Conservation (phyloP, 2,329 filamentous ascomycete genomes). For the Xylariaceae sp. region DNA sequence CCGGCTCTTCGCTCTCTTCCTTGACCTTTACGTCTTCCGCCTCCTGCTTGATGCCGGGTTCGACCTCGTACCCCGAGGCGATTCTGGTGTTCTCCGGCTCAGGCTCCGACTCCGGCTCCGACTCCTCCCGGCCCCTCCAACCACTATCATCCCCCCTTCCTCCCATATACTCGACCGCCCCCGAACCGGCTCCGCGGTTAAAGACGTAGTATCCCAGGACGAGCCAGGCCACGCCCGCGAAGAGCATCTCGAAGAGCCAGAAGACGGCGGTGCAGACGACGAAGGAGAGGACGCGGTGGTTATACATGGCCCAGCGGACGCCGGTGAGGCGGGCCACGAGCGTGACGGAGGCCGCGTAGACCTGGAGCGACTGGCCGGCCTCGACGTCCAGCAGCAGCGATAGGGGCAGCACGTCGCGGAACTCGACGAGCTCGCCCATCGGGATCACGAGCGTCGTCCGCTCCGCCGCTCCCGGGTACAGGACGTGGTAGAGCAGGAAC, state of each 20-base stretch:
- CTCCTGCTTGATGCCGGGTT: conserved; percentile 14
- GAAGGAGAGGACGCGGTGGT: conserved; percentile 73
- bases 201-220: conserved; percentile 47
- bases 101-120: no score
- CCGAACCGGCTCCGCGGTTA: conserved; percentile 15
- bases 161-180: no score
- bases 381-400: conserved; percentile 66
- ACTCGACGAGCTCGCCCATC: conserved; percentile 75
- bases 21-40: conserved; percentile 25
- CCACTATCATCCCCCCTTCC: background rate
- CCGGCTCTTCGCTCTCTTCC: conserved; percentile 26
- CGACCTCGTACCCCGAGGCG: background rate
- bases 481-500: conserved; percentile 69
- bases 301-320: conserved; percentile 83
- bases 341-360: conserved; percentile 70
- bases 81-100: conserved; percentile 1
- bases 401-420: conserved; percentile 53
- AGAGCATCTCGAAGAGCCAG: conserved; percentile 74
- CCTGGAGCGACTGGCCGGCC: conserved; percentile 69
- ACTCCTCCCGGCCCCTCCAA: background rate
- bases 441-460: conserved; percentile 64
- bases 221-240: conserved; percentile 67
- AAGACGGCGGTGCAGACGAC: conserved; percentile 70
- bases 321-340: conserved; percentile 78
- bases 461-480: conserved; percentile 65